A percentile compares a stretch with the other conserved stretches of the same genome.
Conservation (phyloP, 2,329 filamentous ascomycete species). For the Penicillium glabrum region DNA sequence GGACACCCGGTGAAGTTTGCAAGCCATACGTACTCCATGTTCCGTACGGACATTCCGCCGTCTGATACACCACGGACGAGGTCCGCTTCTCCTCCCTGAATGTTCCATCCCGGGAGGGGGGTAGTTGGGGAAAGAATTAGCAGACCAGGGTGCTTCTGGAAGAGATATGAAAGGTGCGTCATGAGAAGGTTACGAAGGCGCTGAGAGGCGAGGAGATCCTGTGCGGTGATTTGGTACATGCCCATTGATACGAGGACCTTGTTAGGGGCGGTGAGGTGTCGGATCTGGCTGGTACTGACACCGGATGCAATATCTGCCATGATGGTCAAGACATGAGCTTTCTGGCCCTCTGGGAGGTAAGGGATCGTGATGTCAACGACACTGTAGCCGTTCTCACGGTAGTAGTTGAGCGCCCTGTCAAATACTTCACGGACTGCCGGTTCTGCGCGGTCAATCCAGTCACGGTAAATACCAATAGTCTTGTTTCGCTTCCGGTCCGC, state of each 20-base stretch:
- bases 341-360: slow-evolving; percentile 67
- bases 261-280: slow-evolving; percentile 64
- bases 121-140: slow-evolving; percentile 77
- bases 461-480: slow-evolving; percentile 67
- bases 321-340: slow-evolving; percentile 75
- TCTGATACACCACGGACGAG: slow-evolving; percentile 66
- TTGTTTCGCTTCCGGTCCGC: slow-evolving; percentile 46
- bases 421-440: slow-evolving; percentile 63
- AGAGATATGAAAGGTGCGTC: slow-evolving; percentile 73
- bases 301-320: slow-evolving; percentile 66
- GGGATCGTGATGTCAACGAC: slow-evolving; percentile 54
- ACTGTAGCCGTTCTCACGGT: slow-evolving; percentile 39
- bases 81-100: slow-evolving; percentile 62
- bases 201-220: slow-evolving; percentile 71
- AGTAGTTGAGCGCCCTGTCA: slow-evolving; percentile 60
- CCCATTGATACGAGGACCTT: slow-evolving; percentile 65
- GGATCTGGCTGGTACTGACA: slow-evolving; percentile 52
- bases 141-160: slow-evolving; percentile 68
- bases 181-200: slow-evolving; percentile 74
- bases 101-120: slow-evolving; percentile 73
- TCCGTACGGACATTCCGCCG: slow-evolving; percentile 68
- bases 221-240: slow-evolving; percentile 62
- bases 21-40: slow-evolving; percentile 83
- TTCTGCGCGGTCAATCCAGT: slow-evolving; percentile 70
- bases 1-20: slow-evolving; percentile 81